phyloP scores from a whole-genome alignment of 176 grass and related monocot species.

The Urochloa ruziziensis region DNA sequence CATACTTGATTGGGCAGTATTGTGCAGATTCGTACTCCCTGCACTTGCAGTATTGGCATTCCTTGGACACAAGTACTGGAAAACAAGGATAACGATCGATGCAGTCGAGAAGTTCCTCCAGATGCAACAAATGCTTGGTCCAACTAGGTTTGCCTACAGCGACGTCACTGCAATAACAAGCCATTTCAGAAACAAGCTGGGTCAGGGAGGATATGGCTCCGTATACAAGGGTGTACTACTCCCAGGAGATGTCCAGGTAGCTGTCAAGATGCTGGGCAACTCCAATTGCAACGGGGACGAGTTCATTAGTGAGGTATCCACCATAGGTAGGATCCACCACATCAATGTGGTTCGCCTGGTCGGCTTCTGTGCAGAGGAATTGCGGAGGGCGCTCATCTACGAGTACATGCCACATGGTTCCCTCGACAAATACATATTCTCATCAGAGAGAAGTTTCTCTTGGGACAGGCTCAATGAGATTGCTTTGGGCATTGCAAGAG shows the following conservation, averaged over 20 bases:
- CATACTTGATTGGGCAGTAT: background rate
- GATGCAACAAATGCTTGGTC: constrained; percentile 30
- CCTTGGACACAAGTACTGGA: constrained; percentile 42
- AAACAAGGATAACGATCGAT: constrained; percentile 36
- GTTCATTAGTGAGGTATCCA: constrained; percentile 49
- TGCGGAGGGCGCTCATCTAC: constrained; percentile 37
- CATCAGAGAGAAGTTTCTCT: constrained; percentile 2
- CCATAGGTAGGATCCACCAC: constrained; percentile 47
- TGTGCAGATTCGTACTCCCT: constrained; percentile 23
- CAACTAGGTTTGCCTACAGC: constrained; percentile 38
- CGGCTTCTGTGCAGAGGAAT: constrained; percentile 40
- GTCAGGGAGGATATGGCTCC: constrained; percentile 41
- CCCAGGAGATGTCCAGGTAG: constrained; percentile 10
- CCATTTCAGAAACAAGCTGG: constrained; percentile 54
- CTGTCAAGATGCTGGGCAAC: constrained; percentile 41
- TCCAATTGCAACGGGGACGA: constrained; percentile 53
- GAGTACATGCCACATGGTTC: constrained; percentile 58
- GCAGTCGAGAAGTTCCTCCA: constrained; percentile 43
- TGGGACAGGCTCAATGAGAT: constrained; percentile 41
- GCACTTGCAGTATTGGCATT: background rate
- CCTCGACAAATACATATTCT: constrained; percentile 51
- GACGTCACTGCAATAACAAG: constrained; percentile 53
- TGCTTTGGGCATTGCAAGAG: constrained; percentile 36
- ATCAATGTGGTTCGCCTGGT: constrained; percentile 36
- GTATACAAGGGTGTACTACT: constrained; percentile 44